Percentiles rank a stretch among this genome's conserved stretches.
phyloP scores from a whole-genome alignment of 176 grass and related monocot genomes.

The Hordeum marinum region DNA sequence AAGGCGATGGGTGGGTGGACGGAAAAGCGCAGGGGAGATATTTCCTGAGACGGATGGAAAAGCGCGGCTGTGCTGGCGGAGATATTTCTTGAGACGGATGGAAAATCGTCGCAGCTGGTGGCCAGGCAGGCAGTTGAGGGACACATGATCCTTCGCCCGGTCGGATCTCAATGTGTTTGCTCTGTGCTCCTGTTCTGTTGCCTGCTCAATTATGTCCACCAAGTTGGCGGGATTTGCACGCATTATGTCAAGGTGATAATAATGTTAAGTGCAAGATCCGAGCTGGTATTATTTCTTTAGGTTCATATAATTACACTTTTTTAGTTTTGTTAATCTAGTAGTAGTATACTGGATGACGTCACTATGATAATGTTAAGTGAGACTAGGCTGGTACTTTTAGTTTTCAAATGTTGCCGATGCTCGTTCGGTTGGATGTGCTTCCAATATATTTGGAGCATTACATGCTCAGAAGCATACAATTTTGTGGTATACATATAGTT shows the following conservation, averaged over 20 bases:
- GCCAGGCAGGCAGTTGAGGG: not conserved
- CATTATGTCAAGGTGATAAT: not conserved
- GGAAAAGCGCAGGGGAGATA: too few relatives aligned
- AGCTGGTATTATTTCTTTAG: not conserved
- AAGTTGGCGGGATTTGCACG: not conserved
- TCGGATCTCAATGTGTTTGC: not conserved
- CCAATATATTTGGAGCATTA: not conserved
- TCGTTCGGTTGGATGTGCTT: not conserved
- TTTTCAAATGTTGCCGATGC: too few relatives aligned
- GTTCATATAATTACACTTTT: too few relatives aligned
- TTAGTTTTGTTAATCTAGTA: too few relatives aligned
- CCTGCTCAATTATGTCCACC: not conserved
- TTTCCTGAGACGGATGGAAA: not conserved
- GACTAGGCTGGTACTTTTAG: not conserved
- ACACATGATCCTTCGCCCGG: not conserved
- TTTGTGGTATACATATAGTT: too few relatives aligned
- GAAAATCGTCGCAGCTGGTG: not conserved
- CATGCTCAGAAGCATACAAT: not conserved
- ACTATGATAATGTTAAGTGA: not conserved
- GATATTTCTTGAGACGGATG: not conserved
- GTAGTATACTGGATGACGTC: not conserved
- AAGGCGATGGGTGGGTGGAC: too few relatives aligned
- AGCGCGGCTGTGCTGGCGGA: not conserved
- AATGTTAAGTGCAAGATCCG: not conserved
- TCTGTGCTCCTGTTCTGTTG: not conserved